phyloP scores from a whole-genome alignment of 1,284 basidiomycete species.

The Chalciporus piperatoides region DNA sequence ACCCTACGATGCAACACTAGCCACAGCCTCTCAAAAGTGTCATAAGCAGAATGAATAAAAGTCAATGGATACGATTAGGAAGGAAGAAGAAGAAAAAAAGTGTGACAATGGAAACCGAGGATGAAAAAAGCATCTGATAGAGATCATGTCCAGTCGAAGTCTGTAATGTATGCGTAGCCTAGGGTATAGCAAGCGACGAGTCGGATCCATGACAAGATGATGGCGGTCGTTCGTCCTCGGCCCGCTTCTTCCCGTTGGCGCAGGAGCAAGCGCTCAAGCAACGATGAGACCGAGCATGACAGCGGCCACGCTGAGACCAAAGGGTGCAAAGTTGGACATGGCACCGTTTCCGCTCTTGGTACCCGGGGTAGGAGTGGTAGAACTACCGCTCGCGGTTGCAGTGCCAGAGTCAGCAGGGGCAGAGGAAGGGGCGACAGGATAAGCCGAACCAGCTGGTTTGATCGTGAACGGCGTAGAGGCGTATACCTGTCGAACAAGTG shows the following conservation, averaged over 20 bases:
- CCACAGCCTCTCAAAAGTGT: neutral
- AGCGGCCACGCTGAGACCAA: constrained; percentile 32
- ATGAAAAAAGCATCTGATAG: neutral
- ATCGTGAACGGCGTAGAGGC: constrained; percentile 63
- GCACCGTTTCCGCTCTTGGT: constrained; percentile 21
- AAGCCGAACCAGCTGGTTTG: constrained; percentile 57
- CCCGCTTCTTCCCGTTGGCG: neutral
- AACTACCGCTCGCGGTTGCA: constrained; percentile 19
- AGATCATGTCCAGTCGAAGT: neutral
- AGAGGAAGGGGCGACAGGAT: constrained; percentile 43
- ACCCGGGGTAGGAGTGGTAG: constrained; percentile 22
- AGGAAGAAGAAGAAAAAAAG: neutral
- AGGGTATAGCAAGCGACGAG: neutral
- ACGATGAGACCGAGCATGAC: constrained; percentile 34
- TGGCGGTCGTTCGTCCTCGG: no score
- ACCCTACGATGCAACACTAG: neutral
- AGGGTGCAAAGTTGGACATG: constrained; percentile 27
- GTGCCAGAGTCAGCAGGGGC: constrained; percentile 27
- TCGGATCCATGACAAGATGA: neutral
- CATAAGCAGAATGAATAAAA: neutral
- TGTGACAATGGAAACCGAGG: neutral
- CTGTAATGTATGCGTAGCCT: neutral
- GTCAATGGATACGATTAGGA: neutral
- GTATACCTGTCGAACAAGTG: constrained; percentile 47
- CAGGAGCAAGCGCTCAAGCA: constrained; percentile 16